These are phyloP conservation scores for Podospora anserina DNA, from an alignment of 495 filamentous ascomycete species.

Conservation along the genomic window DNA sequence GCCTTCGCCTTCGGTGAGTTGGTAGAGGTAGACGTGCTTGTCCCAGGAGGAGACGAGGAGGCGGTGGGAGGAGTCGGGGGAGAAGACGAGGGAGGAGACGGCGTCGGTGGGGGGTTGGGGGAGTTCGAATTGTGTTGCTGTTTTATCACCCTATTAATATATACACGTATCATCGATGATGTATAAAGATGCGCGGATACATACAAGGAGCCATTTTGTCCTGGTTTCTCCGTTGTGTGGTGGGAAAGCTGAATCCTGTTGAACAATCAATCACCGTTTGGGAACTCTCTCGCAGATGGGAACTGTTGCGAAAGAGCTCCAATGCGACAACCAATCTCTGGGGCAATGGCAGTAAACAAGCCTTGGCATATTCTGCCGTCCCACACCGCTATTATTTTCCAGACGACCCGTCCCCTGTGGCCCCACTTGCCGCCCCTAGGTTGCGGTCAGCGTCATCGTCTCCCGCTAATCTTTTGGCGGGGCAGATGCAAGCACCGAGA, in stretches of 20 bases:
- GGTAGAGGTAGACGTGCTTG: conserved; percentile 86
- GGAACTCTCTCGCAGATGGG: neutral
- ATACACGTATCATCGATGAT: neutral
- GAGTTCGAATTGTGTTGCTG: conserved; percentile 67
- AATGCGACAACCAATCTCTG: conserved; percentile 16
- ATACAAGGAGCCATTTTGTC: conserved; percentile 41
- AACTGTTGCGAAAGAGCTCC: conserved; percentile 6
- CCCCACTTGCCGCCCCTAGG: neutral
- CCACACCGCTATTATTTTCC: conserved; percentile 11
- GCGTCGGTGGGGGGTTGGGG: conserved; percentile 77
- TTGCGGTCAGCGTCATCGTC: neutral
- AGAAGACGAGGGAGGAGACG: conserved; percentile 82
- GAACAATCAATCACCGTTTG: neutral
- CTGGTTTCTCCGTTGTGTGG: neutral
- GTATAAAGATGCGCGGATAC: neutral
- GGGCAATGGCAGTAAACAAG: conserved; percentile 18
- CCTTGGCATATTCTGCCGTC: conserved; percentile 13
- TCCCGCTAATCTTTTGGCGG: conserved; percentile 4
- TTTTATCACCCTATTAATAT: conserved; percentile 8
- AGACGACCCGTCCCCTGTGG: neutral
- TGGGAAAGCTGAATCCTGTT: neutral
- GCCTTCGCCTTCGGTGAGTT: conserved; percentile 40
- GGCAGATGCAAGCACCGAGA: neutral
- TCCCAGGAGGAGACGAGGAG: conserved; percentile 95
- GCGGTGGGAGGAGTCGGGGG: conserved; percentile 61